phyloP scores from a whole-genome alignment of 2,329 filamentous ascomycete genomes.

The Hysterium pulicare region DNA sequence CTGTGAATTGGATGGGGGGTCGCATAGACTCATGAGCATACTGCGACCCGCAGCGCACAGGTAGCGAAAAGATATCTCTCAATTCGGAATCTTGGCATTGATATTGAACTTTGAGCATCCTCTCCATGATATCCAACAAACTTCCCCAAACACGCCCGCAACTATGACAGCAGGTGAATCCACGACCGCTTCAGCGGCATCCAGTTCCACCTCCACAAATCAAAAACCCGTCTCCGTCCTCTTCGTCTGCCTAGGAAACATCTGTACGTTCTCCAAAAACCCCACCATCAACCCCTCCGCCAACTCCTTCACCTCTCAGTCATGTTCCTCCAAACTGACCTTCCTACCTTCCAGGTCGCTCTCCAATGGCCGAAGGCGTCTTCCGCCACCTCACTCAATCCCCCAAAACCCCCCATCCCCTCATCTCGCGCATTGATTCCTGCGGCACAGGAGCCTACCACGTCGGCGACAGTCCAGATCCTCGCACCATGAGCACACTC shows the following conservation, averaged over 20 bases:
- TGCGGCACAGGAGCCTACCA: conserved; percentile 92
- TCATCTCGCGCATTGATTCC: conserved; percentile 72
- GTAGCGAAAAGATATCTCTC: no score
- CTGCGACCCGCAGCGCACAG: no score
- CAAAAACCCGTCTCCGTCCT: conserved; percentile 63
- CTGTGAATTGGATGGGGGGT: no score
- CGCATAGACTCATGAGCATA: no score
- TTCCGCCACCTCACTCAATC: conserved; percentile 68
- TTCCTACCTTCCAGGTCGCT: conserved; percentile 50
- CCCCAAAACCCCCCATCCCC: conserved; percentile 44
- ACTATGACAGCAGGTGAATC: conserved; percentile 3
- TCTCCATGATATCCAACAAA: no score
- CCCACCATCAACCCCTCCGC: conserved; percentile 30
- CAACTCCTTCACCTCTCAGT: conserved; percentile 5
- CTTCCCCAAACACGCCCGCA: no score
- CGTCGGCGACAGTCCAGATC: conserved; percentile 70
- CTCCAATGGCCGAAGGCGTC: conserved; percentile 93
- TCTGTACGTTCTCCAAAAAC: conserved; percentile 55
- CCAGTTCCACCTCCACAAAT: conserved; percentile 3
- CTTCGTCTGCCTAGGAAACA: conserved; percentile 96
- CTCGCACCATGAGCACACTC: conserved; percentile 78
- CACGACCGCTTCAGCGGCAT: not conserved
- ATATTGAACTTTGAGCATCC: no score
- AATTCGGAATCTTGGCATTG: no score
- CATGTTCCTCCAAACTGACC: conserved; percentile 1